A percentile compares a stretch with the other conserved stretches of the same genome.
Conservation (phyloP, 768 basidiomycete species). For the Leucocoprinus birnbaumii region DNA sequence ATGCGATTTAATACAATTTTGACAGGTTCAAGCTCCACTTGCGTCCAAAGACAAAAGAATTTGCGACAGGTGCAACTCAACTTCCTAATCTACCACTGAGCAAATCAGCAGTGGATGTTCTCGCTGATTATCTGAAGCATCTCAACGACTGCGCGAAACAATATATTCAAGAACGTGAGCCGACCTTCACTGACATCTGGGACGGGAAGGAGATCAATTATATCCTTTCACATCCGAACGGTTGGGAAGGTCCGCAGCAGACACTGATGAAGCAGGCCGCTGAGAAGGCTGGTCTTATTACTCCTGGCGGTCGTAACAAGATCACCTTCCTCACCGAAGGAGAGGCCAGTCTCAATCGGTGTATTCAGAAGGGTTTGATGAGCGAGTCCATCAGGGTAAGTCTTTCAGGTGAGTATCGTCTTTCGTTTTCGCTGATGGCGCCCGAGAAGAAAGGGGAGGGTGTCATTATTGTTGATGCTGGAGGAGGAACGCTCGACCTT, state of each 20-base stretch:
- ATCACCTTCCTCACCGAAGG: conserved; percentile 57
- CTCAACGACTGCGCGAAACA: conserved; percentile 37
- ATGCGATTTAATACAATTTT: not conserved
- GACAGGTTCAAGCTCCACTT: conserved; percentile 35
- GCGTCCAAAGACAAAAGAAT: conserved; percentile 20
- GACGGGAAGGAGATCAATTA: conserved; percentile 42
- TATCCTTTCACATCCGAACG: conserved; percentile 58
- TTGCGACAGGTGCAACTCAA: conserved; percentile 2
- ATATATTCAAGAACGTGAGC: conserved; percentile 45
- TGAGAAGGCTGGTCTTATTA: conserved; percentile 45
- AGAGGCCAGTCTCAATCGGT: conserved; percentile 56
- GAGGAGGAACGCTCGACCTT: conserved; percentile 58
- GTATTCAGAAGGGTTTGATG: conserved; percentile 39
- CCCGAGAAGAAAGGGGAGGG: conserved; percentile 32
- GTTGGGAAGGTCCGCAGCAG: conserved; percentile 59
- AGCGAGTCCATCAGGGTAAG: conserved; percentile 28
- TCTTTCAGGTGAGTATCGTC: not conserved
- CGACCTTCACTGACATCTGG: conserved; percentile 38
- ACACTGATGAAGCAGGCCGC: conserved; percentile 49
- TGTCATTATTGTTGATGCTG: conserved; percentile 55
- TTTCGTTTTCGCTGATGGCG: not conserved
- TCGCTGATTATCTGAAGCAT: conserved; percentile 48
- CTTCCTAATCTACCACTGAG: conserved; percentile 37
- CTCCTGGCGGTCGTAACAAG: conserved; percentile 32
- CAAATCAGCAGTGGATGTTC: conserved; percentile 37